Evolutionary conservation across 2,329 filamentous ascomycete genomes (phyloP).

Genomic region (Diaporthe amygdali): DNA sequence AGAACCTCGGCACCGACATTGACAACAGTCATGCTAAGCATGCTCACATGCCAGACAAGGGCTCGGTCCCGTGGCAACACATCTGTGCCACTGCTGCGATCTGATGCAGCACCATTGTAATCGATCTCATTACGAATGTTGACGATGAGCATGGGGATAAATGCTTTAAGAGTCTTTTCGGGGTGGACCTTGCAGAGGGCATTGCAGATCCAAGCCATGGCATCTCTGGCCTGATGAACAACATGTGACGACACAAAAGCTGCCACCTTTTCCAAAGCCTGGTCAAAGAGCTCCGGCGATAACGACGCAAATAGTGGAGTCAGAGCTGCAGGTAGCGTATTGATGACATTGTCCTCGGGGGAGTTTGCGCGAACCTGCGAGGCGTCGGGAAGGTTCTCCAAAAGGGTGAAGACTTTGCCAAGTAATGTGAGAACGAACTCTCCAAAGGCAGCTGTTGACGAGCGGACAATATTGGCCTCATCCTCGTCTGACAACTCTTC

Average conservation of each 20-base stretch:
- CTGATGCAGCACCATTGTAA: constrained; percentile 93
- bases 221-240: constrained; percentile 94
- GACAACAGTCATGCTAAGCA: constrained; percentile 97
- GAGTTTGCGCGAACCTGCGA: constrained; percentile 87
- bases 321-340: constrained; percentile 89
- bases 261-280: constrained; percentile 89
- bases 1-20: constrained; percentile 92
- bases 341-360: constrained; percentile 96
- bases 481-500: constrained; percentile 82
- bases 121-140: constrained; percentile 97
- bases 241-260: constrained; percentile 93
- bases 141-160: constrained; percentile 87
- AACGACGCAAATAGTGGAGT: constrained; percentile 89
- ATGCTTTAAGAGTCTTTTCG: constrained; percentile 87
- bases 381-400: constrained; percentile 94
- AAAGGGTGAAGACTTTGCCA: constrained; percentile 90
- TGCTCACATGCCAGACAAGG: constrained; percentile 90
- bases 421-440: constrained; percentile 92
- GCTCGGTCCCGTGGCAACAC: constrained; percentile 91
- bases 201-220: constrained; percentile 98
- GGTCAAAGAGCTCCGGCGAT: constrained; percentile 91
- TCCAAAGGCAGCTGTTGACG: constrained; percentile 90
- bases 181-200: constrained; percentile 95
- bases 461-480: constrained; percentile 86
- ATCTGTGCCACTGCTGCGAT: constrained; percentile 90